phyloP scores from a whole-genome alignment of 257 asterid genomes.

The Voacanga thouarsii region DNA sequence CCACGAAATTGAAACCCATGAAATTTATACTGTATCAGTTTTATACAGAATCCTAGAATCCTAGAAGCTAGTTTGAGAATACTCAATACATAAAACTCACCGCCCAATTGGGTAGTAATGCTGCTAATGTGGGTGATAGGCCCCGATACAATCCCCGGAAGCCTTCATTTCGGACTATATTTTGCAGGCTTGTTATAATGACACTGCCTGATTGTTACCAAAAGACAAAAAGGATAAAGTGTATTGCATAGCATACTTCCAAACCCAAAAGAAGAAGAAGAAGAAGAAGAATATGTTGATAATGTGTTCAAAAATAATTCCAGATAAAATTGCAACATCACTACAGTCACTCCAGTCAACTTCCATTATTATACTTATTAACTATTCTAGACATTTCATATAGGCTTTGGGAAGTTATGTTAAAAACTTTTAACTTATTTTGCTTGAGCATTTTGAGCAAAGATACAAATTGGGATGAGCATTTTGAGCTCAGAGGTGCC shows the following conservation, averaged over 20 bases:
- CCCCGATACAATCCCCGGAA: slow-evolving; percentile 92
- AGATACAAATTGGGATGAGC: neutral
- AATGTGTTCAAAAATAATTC: neutral
- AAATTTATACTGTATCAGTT: neutral
- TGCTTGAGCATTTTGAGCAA: neutral
- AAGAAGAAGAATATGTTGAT: neutral
- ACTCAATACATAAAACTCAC: slow-evolving; percentile 49
- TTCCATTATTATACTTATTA: neutral
- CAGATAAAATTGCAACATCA: neutral
- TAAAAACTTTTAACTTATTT: neutral
- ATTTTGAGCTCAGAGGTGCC: neutral
- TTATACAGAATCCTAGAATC: neutral
- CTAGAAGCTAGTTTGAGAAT: neutral
- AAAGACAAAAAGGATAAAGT: slow-evolving; percentile 23
- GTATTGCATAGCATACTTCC: neutral
- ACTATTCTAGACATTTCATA: neutral
- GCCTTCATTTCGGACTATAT: slow-evolving; percentile 72
- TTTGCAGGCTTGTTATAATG: slow-evolving; percentile 68
- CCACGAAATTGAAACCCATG: neutral
- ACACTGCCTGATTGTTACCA: slow-evolving; percentile 66
- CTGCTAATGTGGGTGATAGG: slow-evolving; percentile 88
- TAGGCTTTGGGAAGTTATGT: neutral
- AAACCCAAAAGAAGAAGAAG: too few species aligned
- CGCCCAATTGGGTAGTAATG: slow-evolving; percentile 99
- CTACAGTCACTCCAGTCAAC: neutral